Percentiles rank a stretch among this genome's conserved stretches.
These are phyloP conservation scores for Trametes cinnabarina DNA, from an alignment of 768 basidiomycete genomes.

Conservation along the genomic window DNA sequence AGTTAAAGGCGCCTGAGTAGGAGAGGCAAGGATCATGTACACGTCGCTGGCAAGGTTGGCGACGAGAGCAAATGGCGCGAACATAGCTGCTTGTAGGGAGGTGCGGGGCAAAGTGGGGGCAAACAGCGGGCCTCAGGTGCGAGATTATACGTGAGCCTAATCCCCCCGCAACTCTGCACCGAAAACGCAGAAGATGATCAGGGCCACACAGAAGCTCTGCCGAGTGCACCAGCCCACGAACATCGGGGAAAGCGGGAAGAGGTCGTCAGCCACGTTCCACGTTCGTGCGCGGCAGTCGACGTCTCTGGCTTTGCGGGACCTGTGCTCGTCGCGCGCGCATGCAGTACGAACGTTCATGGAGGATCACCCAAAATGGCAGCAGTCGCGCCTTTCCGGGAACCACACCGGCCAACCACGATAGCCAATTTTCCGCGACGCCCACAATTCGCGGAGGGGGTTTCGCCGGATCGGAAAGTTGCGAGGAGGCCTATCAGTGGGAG, in stretches of 20 bases:
- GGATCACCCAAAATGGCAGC: conserved; percentile 13
- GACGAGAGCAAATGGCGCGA: conserved; percentile 14
- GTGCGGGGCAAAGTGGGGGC: background rate
- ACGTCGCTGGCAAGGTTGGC: conserved; percentile 20
- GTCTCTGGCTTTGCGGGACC: background rate
- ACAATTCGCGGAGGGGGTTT: background rate
- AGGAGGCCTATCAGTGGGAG: conserved; percentile 10
- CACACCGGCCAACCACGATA: background rate
- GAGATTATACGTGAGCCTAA: background rate
- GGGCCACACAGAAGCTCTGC: background rate
- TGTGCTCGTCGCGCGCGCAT: conserved; percentile 3
- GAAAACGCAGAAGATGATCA: background rate
- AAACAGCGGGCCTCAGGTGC: background rate
- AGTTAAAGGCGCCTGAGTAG: conserved; percentile 28
- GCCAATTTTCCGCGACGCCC: background rate
- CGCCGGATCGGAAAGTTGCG: background rate
- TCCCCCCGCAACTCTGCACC: background rate
- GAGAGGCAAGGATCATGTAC: conserved; percentile 25
- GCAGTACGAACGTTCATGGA: conserved; percentile 22
- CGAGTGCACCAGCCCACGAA: background rate
- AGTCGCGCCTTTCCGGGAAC: conserved; percentile 4
- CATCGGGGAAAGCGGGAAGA: background rate
- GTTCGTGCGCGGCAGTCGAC: background rate
- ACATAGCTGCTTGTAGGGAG: conserved; percentile 6
- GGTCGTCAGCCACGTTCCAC: conserved; percentile 12